phyloP scores from a whole-genome alignment of 2,329 filamentous ascomycete genomes.

The Alternaria ventricosa region DNA sequence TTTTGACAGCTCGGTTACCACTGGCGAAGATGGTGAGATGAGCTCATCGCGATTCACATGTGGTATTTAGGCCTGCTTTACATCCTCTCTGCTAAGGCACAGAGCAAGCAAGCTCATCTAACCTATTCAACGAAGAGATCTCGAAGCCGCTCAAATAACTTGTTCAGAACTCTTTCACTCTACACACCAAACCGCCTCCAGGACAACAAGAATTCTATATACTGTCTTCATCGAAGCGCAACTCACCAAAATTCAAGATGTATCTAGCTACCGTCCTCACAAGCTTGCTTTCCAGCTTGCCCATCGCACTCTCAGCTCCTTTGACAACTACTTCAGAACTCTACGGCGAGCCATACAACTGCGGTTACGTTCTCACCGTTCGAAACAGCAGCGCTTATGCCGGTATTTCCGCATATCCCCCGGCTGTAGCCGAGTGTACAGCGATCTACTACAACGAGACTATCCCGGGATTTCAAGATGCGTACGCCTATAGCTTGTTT shows the following conservation, averaged over 20 bases:
- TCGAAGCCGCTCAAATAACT: too few relatives aligned
- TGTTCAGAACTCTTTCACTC: too few relatives aligned
- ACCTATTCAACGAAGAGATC: too few relatives aligned
- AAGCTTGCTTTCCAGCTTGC: not conserved
- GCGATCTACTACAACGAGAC: conserved; percentile 16
- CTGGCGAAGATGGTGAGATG: not conserved
- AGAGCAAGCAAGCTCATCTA: too few relatives aligned
- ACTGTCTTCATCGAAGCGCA: not conserved
- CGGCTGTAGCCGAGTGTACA: not conserved
- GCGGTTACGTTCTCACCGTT: conserved; percentile 20
- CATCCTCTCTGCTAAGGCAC: too few relatives aligned
- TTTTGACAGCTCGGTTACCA: conserved; percentile 25
- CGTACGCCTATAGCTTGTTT: conserved; percentile 13
- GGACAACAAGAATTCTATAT: too few relatives aligned
- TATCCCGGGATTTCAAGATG: conserved; percentile 10
- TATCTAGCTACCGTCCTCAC: not conserved
- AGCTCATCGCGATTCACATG: conserved; percentile 3
- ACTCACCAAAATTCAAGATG: not conserved
- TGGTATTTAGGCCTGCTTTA: conserved; percentile 4
- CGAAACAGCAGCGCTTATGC: conserved; percentile 16
- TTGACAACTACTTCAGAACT: not conserved
- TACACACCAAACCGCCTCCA: not conserved
- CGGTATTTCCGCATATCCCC: conserved; percentile 1
- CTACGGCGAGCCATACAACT: conserved; percentile 11
- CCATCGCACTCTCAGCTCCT: not conserved